Conservation (phyloP, 2,329 filamentous ascomycete genomes). For the Fusarium napiforme region DNA sequence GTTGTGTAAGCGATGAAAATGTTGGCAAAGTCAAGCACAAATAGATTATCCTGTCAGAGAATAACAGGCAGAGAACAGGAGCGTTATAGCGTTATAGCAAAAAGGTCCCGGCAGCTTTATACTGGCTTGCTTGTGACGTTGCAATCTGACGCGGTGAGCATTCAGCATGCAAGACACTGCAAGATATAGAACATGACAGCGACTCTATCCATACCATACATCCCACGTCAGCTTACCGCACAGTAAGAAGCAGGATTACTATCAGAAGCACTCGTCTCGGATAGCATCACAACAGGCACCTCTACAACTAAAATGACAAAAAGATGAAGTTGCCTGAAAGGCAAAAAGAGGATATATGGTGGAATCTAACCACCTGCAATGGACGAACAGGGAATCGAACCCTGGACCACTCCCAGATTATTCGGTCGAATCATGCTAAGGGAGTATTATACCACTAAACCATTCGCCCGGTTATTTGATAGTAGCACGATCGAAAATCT, state of each 20-base stretch:
- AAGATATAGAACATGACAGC: neutral
- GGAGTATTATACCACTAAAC: conserved; percentile 47
- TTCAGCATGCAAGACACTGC: neutral
- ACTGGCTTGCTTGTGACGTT: neutral
- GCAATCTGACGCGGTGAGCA: neutral
- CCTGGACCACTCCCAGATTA: conserved; percentile 44
- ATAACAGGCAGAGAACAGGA: neutral
- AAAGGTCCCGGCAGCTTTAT: neutral
- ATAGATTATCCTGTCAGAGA: neutral
- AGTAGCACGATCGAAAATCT: rapidly evolving
- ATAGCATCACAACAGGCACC: neutral
- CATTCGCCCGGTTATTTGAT: conserved; percentile 41
- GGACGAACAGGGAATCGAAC: conserved; percentile 47
- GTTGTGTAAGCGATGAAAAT: conserved; percentile 1
- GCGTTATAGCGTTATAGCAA: no score
- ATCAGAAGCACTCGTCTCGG: neutral
- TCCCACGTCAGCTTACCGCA: conserved; percentile 11
- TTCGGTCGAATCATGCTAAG: conserved; percentile 43
- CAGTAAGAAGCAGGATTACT: no score
- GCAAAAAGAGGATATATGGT: neutral
- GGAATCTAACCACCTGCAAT: conserved; percentile 37
- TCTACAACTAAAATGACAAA: neutral
- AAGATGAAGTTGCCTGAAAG: neutral
- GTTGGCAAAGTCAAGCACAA: conserved; percentile 6
- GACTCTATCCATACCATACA: neutral